Percentiles rank a stretch among this genome's conserved stretches.
phyloP scores from a whole-genome alignment of 1,284 basidiomycete genomes.

The Ceratobasidium sp. region DNA sequence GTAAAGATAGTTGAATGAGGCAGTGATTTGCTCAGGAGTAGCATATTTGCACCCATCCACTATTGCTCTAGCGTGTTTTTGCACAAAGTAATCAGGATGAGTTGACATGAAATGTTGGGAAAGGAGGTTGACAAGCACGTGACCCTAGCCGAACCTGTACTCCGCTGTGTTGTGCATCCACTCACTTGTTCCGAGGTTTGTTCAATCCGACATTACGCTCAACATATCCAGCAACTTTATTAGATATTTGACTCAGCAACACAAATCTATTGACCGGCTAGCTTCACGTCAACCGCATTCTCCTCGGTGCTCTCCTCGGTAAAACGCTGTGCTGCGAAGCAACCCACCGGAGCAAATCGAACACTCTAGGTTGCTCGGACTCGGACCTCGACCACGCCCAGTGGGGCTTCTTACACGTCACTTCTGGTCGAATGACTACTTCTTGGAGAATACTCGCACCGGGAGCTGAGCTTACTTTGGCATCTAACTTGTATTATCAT shows the following conservation, averaged over 20 bases:
- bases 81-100: no score
- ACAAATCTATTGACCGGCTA: not conserved
- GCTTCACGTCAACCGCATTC: slow-evolving; percentile 3
- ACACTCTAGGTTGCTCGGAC: slow-evolving; percentile 13
- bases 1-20: slow-evolving; percentile 7
- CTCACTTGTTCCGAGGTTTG: not conserved
- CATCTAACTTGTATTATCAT: no score
- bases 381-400: slow-evolving; percentile 19
- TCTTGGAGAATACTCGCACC: slow-evolving; percentile 15
- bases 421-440: not conserved
- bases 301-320: slow-evolving; percentile 37
- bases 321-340: slow-evolving; percentile 5
- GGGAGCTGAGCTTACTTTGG: not conserved
- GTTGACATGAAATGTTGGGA: not conserved
- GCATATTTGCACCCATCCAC: no score
- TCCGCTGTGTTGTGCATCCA: not conserved
- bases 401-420: slow-evolving; percentile 3
- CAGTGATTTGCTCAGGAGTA: no score
- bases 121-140: not conserved
- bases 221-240: not conserved
- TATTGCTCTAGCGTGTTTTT: no score
- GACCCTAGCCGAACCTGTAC: not conserved
- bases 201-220: not conserved
- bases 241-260: not conserved
- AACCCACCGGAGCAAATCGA: no score